Base-by-base conservation (phyloP, 352 stramenopile genomes). In the Blastocystis hominis region DNA sequence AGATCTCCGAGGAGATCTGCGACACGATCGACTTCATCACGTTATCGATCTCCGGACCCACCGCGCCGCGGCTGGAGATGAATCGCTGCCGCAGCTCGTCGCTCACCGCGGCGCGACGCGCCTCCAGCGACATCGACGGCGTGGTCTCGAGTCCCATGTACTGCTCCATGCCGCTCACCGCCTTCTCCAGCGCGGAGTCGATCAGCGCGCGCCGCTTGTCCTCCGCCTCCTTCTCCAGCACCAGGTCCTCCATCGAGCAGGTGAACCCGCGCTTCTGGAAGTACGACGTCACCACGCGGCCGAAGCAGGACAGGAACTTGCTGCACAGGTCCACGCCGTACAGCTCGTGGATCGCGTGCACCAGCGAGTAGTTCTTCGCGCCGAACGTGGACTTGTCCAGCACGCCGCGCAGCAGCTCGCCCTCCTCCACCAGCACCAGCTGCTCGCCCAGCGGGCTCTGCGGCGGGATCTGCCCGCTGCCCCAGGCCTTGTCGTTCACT, bases 311-410 rank as follows among this genome's bases (percentile, higher is more conserved):
- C 0, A 97, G 89, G 2, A 96, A 88, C n/a, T 93, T 88, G 24
- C 92, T 93, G 7, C 93, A 93, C 62, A 93, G 91, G 75, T 91
- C 89, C 30, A 91, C 88, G 10, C 94, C 94, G 89, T 97, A 97
- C 1, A 95, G 89, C 90, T 97, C 94, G 89, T 98, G 98, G 17
- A 97, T 94, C 46, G 94, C 94, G 91, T 99, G 97, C 1, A 99
- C 95, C 34, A 99, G 92, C 61, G 96, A 97, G 90, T 98, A 96
- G 89, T 97, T 97, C 40, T 95, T 96, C 1, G 96, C 95, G 86
- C 97, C 97, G 91, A 99, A 98, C 62, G 97, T 95, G 86, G 93
- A 95, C 92, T 99, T 99, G 90, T 99, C 97, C 34, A 99, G 92
- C 61, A 98, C 93, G 89, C 97, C 97, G 86, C 96, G 93, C 17